Conservation (phyloP, 2,329 filamentous ascomycete genomes). For the Aphanoascus verrucosus region DNA sequence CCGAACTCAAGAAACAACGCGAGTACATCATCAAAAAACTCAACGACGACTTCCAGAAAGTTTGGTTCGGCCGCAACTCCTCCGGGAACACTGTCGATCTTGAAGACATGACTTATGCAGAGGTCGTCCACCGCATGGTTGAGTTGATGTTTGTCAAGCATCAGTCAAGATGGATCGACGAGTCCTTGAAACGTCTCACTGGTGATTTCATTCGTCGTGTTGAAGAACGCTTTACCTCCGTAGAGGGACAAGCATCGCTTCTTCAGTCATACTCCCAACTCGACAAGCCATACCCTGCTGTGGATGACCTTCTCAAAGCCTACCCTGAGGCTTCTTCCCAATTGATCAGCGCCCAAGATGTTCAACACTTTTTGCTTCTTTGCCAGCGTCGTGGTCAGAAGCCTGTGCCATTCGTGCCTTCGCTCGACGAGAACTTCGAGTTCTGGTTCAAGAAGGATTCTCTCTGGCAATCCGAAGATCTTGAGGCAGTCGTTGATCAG, state of each 20-base stretch:
- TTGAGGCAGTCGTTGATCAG: constrained; percentile 89
- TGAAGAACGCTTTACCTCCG: constrained; percentile 86
- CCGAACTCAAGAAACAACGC: constrained; percentile 77
- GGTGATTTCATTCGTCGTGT: constrained; percentile 94
- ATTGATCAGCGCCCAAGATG: constrained; percentile 95
- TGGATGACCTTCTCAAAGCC: constrained; percentile 66
- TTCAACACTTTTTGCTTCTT: constrained; percentile 89
- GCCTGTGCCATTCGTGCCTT: constrained; percentile 88
- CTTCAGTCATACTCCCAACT: constrained; percentile 87
- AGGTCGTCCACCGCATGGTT: constrained; percentile 76
- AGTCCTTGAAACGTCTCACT: constrained; percentile 68
- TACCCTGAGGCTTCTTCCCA: constrained; percentile 83
- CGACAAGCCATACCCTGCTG: constrained; percentile 63
- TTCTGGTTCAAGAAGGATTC: constrained; percentile 99
- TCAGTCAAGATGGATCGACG: constrained; percentile 83
- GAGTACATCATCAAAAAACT: constrained; percentile 91
- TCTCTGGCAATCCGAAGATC: constrained; percentile 95
- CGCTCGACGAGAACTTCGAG: constrained; percentile 94
- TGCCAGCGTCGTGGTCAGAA: constrained; percentile 90
- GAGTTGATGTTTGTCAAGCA: constrained; percentile 88
- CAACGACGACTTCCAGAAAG: constrained; percentile 93
- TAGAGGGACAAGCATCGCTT: constrained; percentile 60
- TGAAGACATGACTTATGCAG: constrained; percentile 90
- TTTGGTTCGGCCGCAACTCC: constrained; percentile 86
- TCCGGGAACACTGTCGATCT: constrained; percentile 71